Evolutionary conservation across 257 asterid species (phyloP).

Genomic region (Striga asiatica): DNA sequence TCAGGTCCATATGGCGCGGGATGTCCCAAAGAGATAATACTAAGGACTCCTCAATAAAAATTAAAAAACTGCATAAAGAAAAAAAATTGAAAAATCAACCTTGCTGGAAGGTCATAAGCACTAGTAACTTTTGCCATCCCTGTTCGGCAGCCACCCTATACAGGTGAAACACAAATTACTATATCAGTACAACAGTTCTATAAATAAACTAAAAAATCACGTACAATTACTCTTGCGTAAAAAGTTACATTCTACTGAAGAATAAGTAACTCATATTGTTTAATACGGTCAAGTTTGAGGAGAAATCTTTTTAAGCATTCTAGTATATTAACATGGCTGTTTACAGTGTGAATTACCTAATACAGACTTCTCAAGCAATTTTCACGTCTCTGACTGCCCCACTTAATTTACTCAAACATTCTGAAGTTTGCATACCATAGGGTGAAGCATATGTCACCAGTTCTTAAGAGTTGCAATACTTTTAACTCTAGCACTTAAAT

Average conservation of each 20-base stretch:
- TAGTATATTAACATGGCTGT: background rate
- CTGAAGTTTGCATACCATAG: too few species aligned
- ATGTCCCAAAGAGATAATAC: background rate
- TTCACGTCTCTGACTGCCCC: too few species aligned
- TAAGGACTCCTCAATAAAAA: background rate
- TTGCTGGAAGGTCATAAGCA: constrained; percentile 90
- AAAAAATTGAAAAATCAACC: constrained; percentile 31
- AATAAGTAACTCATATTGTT: background rate
- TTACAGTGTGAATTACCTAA: background rate
- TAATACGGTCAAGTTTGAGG: background rate
- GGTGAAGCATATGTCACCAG: too few species aligned
- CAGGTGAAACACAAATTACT: constrained; percentile 12
- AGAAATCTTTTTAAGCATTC: background rate
- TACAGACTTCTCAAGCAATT: too few species aligned
- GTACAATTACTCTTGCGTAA: background rate
- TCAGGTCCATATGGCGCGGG: background rate
- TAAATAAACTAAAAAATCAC: background rate
- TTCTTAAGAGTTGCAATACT: too few species aligned
- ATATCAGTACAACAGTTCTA: constrained; percentile 20
- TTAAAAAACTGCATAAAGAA: background rate
- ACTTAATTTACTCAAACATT: background rate
- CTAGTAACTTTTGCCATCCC: constrained; percentile 90
- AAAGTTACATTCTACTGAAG: background rate
- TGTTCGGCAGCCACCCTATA: constrained; percentile 97
- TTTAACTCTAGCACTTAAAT: background rate